Base-by-base conservation (phyloP, 2,329 filamentous ascomycete species). In the Ceratocystis cubensis region DNA sequence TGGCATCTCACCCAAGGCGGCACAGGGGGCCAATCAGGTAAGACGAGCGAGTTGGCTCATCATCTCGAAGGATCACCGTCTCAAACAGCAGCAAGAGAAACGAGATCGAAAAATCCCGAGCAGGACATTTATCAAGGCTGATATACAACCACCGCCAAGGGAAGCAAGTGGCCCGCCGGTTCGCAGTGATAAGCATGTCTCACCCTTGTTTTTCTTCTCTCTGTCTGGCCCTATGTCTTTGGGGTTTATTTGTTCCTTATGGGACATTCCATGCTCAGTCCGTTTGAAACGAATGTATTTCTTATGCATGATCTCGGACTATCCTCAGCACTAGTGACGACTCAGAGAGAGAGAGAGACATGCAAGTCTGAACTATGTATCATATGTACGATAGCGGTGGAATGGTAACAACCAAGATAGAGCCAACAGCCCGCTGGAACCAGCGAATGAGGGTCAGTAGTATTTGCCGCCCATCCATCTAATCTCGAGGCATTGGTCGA, bases 181-280 rank as follows among this genome's bases (percentile, higher is more conserved):
- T 59, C 28, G 22, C 53, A 30, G 53, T 33, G 53, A 25, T 59
- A 17, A n/a, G 53, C 28, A 59, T 59, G 53, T 59, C 53, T 59
- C 28, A 33, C 13, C 13, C n/a, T 22, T 50, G 46, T 50, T 50
- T 50, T 50, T 3, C 46, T 50, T 22, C 46, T 59, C 25, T 59
- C 3, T 59, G 3, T 25, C 25, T 33, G 53, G 15, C 13, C 53
- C 53, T 59, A 33, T 30, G 5, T 53, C 6, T 25, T 22, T 53
- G 48, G 8, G 45, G 20, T 2, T 15, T 48, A 6, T 10, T 53
- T 22, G 46, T 48, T n/a, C 5, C 20, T 10, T 28, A 15, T 13
- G 48, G 48, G 48, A 1, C 48, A 28, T 53, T 53, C 48, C 48
- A 25, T 53, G 48, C 20, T 22, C 37, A 53, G 25, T 15, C 15